Conservation (phyloP, 176 grass and related monocot species). For the Avena atlantica region DNA sequence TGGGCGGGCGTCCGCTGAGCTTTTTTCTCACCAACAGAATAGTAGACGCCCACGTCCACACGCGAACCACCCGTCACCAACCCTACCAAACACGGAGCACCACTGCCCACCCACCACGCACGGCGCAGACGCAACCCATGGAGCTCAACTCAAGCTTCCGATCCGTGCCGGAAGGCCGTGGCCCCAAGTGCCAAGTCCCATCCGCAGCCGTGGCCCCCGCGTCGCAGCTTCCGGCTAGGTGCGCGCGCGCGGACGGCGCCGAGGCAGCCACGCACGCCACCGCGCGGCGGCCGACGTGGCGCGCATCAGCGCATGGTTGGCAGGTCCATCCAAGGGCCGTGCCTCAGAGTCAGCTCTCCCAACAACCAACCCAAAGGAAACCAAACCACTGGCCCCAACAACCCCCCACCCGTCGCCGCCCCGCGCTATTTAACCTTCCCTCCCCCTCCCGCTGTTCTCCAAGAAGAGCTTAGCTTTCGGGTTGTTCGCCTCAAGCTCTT, state of each 20-base stretch:
- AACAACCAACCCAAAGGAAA: constrained; percentile 34
- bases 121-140: not conserved
- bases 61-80: constrained; percentile 27
- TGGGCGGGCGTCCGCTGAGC: not conserved
- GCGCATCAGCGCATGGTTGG: not conserved
- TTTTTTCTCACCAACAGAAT: not conserved
- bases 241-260: too few relatives aligned
- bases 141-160: too few relatives aligned
- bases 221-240: too few relatives aligned
- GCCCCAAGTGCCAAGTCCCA: too few relatives aligned
- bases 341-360: constrained; percentile 24
- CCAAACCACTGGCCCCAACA: constrained; percentile 34
- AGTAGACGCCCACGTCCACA: constrained; percentile 30
- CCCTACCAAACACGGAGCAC: constrained; percentile 39
- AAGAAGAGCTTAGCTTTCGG: constrained; percentile 48
- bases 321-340: constrained; percentile 41
- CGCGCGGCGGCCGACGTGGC: constrained; percentile 5
- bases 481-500: constrained; percentile 47
- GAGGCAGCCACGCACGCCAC: constrained; percentile 3
- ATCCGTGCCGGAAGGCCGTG: too few relatives aligned
- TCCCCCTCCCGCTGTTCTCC: constrained; percentile 27
- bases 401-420: constrained; percentile 32
- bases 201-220: not conserved
- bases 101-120: constrained; percentile 30
- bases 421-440: constrained; percentile 65